Evolutionary conservation across 116 monocot genomes (phyloP), one percentile per base, ranked within the genome.

Genomic region (Dioscorea cayenensis): DNA sequence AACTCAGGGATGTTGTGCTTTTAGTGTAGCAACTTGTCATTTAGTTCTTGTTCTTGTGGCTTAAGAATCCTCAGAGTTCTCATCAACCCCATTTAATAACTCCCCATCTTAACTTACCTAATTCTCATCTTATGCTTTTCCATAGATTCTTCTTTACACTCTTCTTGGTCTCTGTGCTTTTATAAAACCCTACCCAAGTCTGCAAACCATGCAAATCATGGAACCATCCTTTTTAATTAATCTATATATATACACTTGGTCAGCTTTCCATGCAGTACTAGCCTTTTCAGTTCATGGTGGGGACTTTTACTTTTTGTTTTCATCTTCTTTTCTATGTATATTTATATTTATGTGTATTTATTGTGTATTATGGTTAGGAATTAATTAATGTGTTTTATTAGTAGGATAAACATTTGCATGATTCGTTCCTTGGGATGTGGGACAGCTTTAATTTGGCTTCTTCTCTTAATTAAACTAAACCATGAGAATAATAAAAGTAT

Each of bases 111-210:
- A 49, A 49, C 68, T 49, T 68, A 68, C 49, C 9, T 68, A n/a
- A 20, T 68, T 49, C 68, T 68, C 38, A 48, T 49, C 36, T 36
- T 49, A 14, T 68, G 68, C 68, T 68, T 68, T 66, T 68, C 62
- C 10, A 25, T 23, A 68, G 68, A 68, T 68, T 68, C 68, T 49
- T 68, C 49, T 49, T 68, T 49, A 49, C 14, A 68, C 49, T 5
- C 49, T 68, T 9, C 43, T 68, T 49, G 68, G 17, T 22, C 49
- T 68, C 49, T 21, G 36, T 49, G 68, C 49, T 49, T 14, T 49
- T 68, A 32, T 29, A 2, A 68, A 68, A 68, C n/a, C 68, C 68
- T 25, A 14, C 0, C 12, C 7, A 55, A 55, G 16, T 55, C 55
- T 55, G 13, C 55, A 55, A 55, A 19, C n/a, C 55, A 55, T 55